Percentiles rank a stretch among this genome's conserved stretches.
Conservation (phyloP, 1,139 yeast genomes). For the Kodamaea fungicola region DNA sequence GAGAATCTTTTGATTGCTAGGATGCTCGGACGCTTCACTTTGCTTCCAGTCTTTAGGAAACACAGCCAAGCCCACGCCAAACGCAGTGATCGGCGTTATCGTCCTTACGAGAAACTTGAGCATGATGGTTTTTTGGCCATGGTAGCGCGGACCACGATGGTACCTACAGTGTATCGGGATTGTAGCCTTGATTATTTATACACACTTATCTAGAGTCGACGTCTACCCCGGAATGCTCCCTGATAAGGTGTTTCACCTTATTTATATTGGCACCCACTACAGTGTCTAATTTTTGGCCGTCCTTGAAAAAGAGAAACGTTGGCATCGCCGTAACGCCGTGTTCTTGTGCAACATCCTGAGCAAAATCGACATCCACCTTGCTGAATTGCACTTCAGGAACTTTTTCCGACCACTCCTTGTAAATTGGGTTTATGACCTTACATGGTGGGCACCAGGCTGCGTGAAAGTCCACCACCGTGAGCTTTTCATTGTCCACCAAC, state of each 20-base stretch:
- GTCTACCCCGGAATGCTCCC: constrained; percentile 23
- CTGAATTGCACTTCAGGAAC: constrained; percentile 39
- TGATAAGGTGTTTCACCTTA: constrained; percentile 22
- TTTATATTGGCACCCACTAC: constrained; percentile 34
- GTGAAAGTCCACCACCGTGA: constrained; percentile 39
- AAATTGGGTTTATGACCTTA: constrained; percentile 41
- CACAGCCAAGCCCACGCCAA: constrained; percentile 45
- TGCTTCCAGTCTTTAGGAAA: constrained; percentile 43
- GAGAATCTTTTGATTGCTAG: constrained; percentile 5
- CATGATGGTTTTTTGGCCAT: constrained; percentile 6
- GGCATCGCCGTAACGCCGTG: constrained; percentile 36
- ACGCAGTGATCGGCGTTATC: constrained; percentile 36
- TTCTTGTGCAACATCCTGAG: constrained; percentile 28
- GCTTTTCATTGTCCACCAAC: constrained; percentile 20
- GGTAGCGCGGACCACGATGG: no score
- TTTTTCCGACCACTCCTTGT: constrained; percentile 31
- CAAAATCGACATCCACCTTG: constrained; percentile 35
- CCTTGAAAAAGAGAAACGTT: constrained; percentile 29
- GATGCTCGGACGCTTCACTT: constrained; percentile 10
- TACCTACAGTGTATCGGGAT: no score
- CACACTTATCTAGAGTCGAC: constrained; percentile 15
- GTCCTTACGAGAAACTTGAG: constrained; percentile 18
- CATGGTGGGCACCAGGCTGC: constrained; percentile 51
- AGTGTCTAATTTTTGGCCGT: constrained; percentile 30
- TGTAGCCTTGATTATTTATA: no score